Base-by-base conservation (phyloP, 2,329 filamentous ascomycete genomes). In the Fusarium chaquense region DNA sequence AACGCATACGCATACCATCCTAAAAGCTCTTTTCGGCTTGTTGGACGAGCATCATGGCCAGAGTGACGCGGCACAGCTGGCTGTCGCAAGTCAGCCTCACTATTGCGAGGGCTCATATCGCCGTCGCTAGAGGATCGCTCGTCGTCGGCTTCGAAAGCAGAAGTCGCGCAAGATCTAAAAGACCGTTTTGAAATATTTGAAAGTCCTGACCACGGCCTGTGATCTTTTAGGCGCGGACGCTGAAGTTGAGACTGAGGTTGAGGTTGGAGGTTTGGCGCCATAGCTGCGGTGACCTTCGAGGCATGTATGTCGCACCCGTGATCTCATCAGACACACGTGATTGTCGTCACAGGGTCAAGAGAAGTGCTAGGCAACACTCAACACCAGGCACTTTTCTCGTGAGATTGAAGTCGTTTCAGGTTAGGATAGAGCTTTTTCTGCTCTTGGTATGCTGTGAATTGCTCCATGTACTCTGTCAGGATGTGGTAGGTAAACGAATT, bases 1-100 rank as follows among this genome's bases (percentile, higher is more conserved):
- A 97, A 98, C 43, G 92, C 92, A 83, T 98, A 98, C 78, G 91
- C 91, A 81, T 98, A 99, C 93, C 97, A 99, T 73, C 95, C 96
- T 40, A 90, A 85, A 64, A 98, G 87, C 86, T 99, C 96, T 80
- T 92, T 95, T 73, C 83, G 83, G 79, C 93, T 97, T 12, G 96
- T 98, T 58, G 92, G 88, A n/a, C 95, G 87, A 26, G 90, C 92
- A 80, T 99, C 96, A 78, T 98, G 93, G 66, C 92, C 93, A 4
- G 86, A 85, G 78, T 97, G 97, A 60, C 88, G 85, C 57, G 87
- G 79, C 65, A 71, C 71, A 67, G 72, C 70, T 59, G 77, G 72
- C 51, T 67, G 78, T 67, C 76, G 74, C 71, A 77, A 73, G 63
- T 77, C 81, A 69, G 77, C 74, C 68, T 81, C 78, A 73, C 77